These are phyloP conservation scores for Anthoceros angustus DNA, from an alignment of 225 moss, liverwort and hornwort species.

Conservation along the genomic window DNA sequence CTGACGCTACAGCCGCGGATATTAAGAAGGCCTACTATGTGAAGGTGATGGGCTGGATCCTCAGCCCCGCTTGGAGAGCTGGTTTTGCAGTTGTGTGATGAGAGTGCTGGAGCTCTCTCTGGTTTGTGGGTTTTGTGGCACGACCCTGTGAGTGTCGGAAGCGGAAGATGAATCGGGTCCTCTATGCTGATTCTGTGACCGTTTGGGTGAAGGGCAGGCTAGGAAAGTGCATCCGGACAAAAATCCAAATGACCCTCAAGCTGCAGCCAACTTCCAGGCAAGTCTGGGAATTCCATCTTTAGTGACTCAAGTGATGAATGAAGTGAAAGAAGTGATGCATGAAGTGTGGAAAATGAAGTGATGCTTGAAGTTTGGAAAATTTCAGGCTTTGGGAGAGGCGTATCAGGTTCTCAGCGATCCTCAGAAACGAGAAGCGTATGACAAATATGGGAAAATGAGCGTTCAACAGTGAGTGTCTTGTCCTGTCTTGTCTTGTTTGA, in stretches of 20 bases:
- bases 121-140: not conserved
- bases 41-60: not conserved
- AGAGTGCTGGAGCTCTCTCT: not conserved
- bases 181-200: not conserved
- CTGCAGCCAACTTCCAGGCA: not conserved
- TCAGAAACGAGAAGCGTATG: conserved; percentile 10
- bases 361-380: not conserved
- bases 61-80: not conserved
- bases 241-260: not conserved
- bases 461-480: conserved; percentile 9
- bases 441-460: conserved; percentile 10
- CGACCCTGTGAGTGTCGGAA: not conserved
- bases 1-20: not conserved
- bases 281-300: not conserved
- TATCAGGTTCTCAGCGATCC: conserved; percentile 17
- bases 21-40: conserved; percentile 1
- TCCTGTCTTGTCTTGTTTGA: not conserved
- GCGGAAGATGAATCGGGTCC: not conserved
- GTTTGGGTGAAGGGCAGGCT: not conserved
- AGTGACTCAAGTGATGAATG: not conserved
- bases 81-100: not conserved
- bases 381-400: conserved; percentile 16
- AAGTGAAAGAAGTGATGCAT: not conserved
- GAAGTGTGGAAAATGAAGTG: not conserved
- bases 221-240: not conserved